phyloP scores from a whole-genome alignment of 495 filamentous ascomycete species.

The Aspergillus carlsbadensis region DNA sequence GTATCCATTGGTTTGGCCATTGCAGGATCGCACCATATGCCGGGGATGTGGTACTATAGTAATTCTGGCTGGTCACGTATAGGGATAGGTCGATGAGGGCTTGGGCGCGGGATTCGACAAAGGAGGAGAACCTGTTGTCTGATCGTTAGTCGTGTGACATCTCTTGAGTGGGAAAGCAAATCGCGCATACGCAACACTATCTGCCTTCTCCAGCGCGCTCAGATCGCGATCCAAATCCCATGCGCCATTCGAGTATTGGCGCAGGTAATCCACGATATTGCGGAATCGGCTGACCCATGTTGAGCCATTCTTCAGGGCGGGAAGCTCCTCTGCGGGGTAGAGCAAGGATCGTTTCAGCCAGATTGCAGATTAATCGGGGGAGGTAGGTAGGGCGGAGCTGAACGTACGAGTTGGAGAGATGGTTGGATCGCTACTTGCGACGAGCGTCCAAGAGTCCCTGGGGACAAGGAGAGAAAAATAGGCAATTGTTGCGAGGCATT shows the following conservation, averaged over 20 bases:
- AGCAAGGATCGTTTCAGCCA: conserved; percentile 9
- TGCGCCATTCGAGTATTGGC: conserved; percentile 46
- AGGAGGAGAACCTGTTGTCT: conserved; percentile 52
- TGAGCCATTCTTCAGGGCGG: conserved; percentile 64
- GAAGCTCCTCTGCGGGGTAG: conserved; percentile 62
- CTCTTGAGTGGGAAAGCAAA: background rate
- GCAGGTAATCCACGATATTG: conserved; percentile 71
- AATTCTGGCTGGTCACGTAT: conserved; percentile 87
- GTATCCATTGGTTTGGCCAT: conserved; percentile 80
- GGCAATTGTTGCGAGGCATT: conserved; percentile 77
- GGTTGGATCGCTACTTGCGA: conserved; percentile 72
- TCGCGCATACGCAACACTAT: conserved; percentile 52
- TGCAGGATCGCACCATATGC: conserved; percentile 73
- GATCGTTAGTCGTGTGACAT: conserved; percentile 16
- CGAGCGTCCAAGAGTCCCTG: conserved; percentile 65
- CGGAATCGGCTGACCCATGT: conserved; percentile 69
- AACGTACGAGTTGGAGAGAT: conserved; percentile 73
- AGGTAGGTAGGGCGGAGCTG: conserved; percentile 11
- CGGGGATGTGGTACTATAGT: conserved; percentile 66
- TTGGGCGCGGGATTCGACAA: conserved; percentile 61
- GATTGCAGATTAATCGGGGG: conserved; percentile 9
- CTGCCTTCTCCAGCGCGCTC: conserved; percentile 44
- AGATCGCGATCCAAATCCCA: conserved; percentile 57
- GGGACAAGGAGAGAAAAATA: conserved; percentile 62
- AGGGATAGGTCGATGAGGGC: conserved; percentile 76